Conservation (phyloP, 805 yeast genomes). For the Priceomyces carsonii region DNA sequence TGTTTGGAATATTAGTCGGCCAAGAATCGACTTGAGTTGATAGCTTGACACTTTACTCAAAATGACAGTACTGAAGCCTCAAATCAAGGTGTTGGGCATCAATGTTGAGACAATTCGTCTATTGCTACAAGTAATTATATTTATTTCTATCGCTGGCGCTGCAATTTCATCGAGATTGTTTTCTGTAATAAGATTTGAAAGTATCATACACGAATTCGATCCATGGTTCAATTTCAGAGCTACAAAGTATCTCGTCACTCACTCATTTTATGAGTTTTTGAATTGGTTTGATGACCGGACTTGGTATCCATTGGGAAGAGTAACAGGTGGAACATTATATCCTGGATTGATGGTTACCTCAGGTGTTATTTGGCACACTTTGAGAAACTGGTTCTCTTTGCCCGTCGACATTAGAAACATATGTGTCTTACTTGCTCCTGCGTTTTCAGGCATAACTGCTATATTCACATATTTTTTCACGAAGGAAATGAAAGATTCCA, state of each 20-base stretch:
- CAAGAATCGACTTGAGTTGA: no score
- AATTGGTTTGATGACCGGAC: constrained; percentile 99
- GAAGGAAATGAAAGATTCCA: constrained; percentile 81
- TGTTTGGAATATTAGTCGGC: no score
- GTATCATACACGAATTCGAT: constrained; percentile 96
- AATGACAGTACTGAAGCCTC: constrained; percentile 15
- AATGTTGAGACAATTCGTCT: constrained; percentile 38
- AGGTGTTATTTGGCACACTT: constrained; percentile 80
- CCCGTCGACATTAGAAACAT: constrained; percentile 95
- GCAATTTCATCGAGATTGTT: constrained; percentile 90
- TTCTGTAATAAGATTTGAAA: constrained; percentile 94
- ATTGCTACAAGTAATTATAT: constrained; percentile 64
- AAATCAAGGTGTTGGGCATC: constrained; percentile 30
- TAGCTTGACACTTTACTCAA: no score
- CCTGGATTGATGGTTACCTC: constrained; percentile 99
- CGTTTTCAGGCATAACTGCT: constrained; percentile 91
- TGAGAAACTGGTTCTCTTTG: constrained; percentile 61
- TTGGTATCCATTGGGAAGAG: constrained; percentile 99
- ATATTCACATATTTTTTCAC: constrained; percentile 85
- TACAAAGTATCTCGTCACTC: constrained; percentile 82
- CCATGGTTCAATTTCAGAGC: constrained; percentile 98
- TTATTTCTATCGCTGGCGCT: constrained; percentile 82
- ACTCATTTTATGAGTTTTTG: constrained; percentile 85
- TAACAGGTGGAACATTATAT: constrained; percentile 96
- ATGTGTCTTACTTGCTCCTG: constrained; percentile 96